These are phyloP conservation scores for Hansfordia pulvinata DNA, from an alignment of 2,329 filamentous ascomycete species.

Conservation along the genomic window DNA sequence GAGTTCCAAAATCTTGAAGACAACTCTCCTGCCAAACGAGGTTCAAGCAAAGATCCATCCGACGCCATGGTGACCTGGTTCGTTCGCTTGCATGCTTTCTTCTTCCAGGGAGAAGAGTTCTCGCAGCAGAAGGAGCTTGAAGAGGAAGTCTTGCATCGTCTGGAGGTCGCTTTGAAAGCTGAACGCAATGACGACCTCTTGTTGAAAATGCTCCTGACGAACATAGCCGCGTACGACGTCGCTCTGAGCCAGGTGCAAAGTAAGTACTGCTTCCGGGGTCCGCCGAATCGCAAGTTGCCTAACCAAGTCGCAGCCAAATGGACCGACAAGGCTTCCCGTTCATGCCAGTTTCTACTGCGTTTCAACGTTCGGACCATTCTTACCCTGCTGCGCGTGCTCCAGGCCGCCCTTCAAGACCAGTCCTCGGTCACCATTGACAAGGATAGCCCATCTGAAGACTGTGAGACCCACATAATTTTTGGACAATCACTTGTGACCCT, in stretches of 20 bases:
- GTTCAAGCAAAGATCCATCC: constrained; percentile 34
- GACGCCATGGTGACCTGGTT: constrained; percentile 69
- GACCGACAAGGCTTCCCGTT: constrained; percentile 27
- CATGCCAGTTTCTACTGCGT: constrained; percentile 54
- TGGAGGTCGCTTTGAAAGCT: constrained; percentile 60
- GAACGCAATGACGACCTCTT: constrained; percentile 50
- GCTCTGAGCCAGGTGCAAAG: constrained; percentile 47
- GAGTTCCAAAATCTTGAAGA: constrained; percentile 52
- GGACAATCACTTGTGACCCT: constrained; percentile 24
- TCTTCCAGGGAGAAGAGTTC: constrained; percentile 66
- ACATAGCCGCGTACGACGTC: constrained; percentile 71
- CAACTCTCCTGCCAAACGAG: constrained; percentile 17
- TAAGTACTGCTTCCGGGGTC: constrained; percentile 19
- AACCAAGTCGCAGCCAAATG: constrained; percentile 33
- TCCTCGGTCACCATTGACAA: constrained; percentile 9
- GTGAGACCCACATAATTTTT: constrained; percentile 15
- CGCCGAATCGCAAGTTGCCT: too few relatives aligned
- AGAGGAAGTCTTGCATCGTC: constrained; percentile 67
- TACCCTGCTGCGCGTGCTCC: constrained; percentile 54
- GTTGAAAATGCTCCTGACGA: constrained; percentile 71
- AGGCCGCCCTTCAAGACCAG: constrained; percentile 51
- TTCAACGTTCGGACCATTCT: constrained; percentile 71
- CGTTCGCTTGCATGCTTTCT: constrained; percentile 71
- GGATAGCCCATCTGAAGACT: constrained; percentile 9
- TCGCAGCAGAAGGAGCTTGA: constrained; percentile 69